A percentile compares a stretch with the other conserved stretches of the same genome.
These are phyloP conservation scores for Eucalyptus regnans DNA, from an alignment of 345 rosid genomes.

Conservation along the genomic window DNA sequence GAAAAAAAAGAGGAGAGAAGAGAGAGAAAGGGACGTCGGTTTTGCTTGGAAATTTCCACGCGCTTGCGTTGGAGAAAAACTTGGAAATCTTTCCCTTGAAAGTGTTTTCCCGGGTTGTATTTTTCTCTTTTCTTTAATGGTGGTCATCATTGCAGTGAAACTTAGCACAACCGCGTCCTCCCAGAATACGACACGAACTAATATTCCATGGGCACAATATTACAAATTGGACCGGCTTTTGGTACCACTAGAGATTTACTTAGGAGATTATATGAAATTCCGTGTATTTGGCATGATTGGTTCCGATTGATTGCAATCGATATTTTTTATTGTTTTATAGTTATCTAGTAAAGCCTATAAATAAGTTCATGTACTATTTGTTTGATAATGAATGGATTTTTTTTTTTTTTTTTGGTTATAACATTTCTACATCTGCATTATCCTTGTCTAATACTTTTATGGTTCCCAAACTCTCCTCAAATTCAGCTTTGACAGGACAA, in stretches of 20 bases:
- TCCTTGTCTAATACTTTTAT: neutral
- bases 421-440: neutral
- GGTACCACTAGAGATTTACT: neutral
- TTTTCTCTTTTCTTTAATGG: neutral
- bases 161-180: neutral
- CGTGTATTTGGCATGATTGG: neutral
- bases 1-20: neutral
- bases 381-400: too few species aligned
- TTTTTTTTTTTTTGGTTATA: neutral
- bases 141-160: neutral
- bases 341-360: neutral
- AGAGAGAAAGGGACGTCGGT: neutral
- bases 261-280: neutral
- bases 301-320: too few species aligned
- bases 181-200: neutral
- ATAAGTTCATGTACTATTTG: too few species aligned
- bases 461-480: neutral
- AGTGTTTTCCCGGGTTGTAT: neutral
- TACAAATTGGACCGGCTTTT: neutral
- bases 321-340: too few species aligned
- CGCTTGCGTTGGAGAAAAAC: neutral
- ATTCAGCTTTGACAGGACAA: neutral
- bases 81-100: neutral
- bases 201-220: neutral
- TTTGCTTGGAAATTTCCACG: neutral